These are phyloP conservation scores for Penicillium polonicum DNA, from an alignment of 2,329 filamentous ascomycete species.

Conservation along the genomic window DNA sequence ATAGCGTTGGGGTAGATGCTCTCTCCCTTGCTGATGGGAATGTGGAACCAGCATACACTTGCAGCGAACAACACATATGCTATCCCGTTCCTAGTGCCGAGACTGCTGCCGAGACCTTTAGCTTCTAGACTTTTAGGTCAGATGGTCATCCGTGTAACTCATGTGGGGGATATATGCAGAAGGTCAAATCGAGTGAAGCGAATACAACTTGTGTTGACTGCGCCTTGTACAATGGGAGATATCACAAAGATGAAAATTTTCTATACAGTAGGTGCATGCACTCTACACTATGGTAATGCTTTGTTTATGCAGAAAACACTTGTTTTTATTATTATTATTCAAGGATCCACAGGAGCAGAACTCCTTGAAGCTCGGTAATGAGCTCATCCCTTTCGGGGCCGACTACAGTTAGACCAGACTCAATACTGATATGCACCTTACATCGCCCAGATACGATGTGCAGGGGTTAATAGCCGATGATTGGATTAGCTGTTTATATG, in stretches of 20 bases:
- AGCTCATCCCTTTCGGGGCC: slow-evolving; percentile 8
- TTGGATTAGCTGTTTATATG: slow-evolving; percentile 14
- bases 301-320: not conserved
- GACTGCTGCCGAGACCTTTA: not conserved
- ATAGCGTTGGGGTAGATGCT: not conserved
- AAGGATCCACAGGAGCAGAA: slow-evolving; percentile 13
- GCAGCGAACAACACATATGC: slow-evolving; percentile 3
- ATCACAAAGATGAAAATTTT: not conserved
- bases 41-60: slow-evolving; percentile 7
- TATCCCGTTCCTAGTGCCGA: slow-evolving; percentile 3
- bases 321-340: slow-evolving; percentile 10
- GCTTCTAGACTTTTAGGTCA: not conserved
- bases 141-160: slow-evolving; percentile 1
- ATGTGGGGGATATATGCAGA: slow-evolving; percentile 6
- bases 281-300: not conserved
- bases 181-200: slow-evolving; percentile 1
- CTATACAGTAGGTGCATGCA: not conserved
- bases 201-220: not conserved
- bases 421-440: slow-evolving; percentile 28
- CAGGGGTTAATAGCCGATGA: slow-evolving; percentile 14
- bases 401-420: slow-evolving; percentile 5
- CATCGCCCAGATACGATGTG: slow-evolving; percentile 21
- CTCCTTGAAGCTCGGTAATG: not conserved
- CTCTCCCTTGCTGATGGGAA: slow-evolving; percentile 10
- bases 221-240: slow-evolving; percentile 5